Conservation (phyloP, 768 basidiomycete species). For the Mycena albidolilacea region DNA sequence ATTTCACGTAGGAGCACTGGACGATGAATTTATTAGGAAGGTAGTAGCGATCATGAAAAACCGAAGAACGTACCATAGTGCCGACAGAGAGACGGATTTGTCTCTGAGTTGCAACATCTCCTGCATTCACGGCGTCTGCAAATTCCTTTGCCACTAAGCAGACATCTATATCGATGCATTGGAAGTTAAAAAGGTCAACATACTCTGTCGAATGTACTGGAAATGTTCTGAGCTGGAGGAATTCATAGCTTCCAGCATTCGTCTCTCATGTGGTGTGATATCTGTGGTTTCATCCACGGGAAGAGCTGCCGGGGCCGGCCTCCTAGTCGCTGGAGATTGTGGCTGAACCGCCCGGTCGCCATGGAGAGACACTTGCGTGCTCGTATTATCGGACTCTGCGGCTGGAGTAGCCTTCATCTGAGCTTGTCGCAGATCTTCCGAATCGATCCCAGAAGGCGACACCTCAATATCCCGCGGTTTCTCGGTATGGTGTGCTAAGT, state of each 20-base stretch:
- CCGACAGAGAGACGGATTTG: conserved; percentile 28
- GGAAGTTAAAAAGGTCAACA: conserved; percentile 1
- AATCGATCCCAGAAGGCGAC: conserved; percentile 7
- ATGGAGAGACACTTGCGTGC: conserved; percentile 16
- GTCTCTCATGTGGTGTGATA: conserved; percentile 31
- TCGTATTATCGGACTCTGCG: conserved; percentile 4
- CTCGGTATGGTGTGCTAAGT: not conserved
- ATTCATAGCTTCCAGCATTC: conserved; percentile 25
- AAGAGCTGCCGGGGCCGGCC: not conserved
- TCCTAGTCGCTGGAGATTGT: not conserved
- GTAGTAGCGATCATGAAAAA: not conserved
- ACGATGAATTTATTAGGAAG: not conserved
- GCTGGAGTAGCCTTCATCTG: conserved; percentile 8
- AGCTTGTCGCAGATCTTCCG: conserved; percentile 5
- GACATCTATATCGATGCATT: not conserved
- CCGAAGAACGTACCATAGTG: conserved; percentile 7
- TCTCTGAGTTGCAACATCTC: conserved; percentile 18
- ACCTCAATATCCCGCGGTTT: conserved; percentile 2
- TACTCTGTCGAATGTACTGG: conserved; percentile 21
- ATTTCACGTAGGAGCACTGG: conserved; percentile 27
- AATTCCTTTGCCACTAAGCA: conserved; percentile 29
- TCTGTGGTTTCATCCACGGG: conserved; percentile 22
- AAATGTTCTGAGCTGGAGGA: conserved; percentile 19
- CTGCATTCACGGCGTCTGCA: conserved; percentile 16
- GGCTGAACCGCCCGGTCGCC: conserved; percentile 10